These are phyloP conservation scores for Nigrospora osmanthi DNA, from an alignment of 2,329 filamentous ascomycete genomes.

Conservation along the genomic window DNA sequence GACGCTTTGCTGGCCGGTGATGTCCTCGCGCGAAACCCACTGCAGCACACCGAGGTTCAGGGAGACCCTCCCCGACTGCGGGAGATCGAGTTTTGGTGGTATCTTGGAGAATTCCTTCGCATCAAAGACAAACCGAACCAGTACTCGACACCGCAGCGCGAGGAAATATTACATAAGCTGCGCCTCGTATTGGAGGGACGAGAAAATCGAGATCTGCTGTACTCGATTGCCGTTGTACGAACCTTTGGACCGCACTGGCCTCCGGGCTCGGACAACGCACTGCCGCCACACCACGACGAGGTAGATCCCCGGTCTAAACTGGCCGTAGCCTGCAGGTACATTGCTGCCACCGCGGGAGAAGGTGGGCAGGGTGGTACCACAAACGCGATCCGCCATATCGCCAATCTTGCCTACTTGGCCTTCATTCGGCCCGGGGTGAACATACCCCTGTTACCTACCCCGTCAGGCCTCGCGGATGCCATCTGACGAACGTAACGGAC, in stretches of 20 bases:
- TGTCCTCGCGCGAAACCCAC: conserved; percentile 50
- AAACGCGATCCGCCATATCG: conserved; percentile 63
- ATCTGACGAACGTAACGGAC: too few species aligned
- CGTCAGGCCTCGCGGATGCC: too few species aligned
- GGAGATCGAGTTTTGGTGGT: conserved; percentile 77
- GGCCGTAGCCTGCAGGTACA: conserved; percentile 61
- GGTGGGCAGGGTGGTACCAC: conserved; percentile 62
- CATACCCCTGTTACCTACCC: conserved; percentile 20
- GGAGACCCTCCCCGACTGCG: conserved; percentile 47
- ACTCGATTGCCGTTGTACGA: conserved; percentile 76
- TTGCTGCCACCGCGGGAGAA: conserved; percentile 44
- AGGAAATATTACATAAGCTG: conserved; percentile 57
- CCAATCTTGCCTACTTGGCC: conserved; percentile 57
- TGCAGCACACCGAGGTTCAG: conserved; percentile 39
- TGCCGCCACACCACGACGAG: conserved; percentile 56
- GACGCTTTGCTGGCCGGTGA: conserved; percentile 71
- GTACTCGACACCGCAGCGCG: conserved; percentile 45
- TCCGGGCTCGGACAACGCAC: conserved; percentile 46
- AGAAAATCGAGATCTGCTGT: conserved; percentile 85
- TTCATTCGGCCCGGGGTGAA: conserved; percentile 47
- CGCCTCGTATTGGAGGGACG: conserved; percentile 67
- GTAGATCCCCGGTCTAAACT: conserved; percentile 59
- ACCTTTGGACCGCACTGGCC: conserved; percentile 62
- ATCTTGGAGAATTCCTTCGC: conserved; percentile 63
- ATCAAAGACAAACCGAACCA: conserved; percentile 49